Evolutionary conservation across 768 basidiomycete species (phyloP).

Genomic region (Rhizopogon sp.): DNA sequence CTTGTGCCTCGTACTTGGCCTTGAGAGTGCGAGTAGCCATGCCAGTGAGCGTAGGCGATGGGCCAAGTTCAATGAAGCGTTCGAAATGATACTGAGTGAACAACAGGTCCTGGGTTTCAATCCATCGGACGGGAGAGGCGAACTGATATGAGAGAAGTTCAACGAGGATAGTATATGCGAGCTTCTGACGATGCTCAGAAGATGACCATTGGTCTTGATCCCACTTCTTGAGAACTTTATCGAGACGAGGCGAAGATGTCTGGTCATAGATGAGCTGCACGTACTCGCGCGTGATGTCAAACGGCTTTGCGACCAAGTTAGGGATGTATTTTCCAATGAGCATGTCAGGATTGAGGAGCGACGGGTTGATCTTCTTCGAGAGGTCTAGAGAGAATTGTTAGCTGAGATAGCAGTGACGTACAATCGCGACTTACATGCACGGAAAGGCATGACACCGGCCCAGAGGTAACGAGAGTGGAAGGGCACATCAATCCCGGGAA

Average conservation of each 20-base stretch:
- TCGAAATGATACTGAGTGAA: slow-evolving; percentile 87
- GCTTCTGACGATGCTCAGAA: slow-evolving; percentile 78
- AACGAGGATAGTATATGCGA: slow-evolving; percentile 94
- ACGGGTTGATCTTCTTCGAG: slow-evolving; percentile 95
- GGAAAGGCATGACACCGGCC: slow-evolving; percentile 98
- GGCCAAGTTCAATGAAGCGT: slow-evolving; percentile 92
- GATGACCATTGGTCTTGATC: slow-evolving; percentile 86
- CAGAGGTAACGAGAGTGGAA: slow-evolving; percentile 99
- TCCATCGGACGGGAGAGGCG: slow-evolving; percentile 98
- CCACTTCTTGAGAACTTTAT: slow-evolving; percentile 93
- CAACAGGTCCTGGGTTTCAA: slow-evolving; percentile 95
- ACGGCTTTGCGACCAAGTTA: slow-evolving; percentile 89
- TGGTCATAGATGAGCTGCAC: slow-evolving; percentile 95
- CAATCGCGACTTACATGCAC: slow-evolving; percentile 65
- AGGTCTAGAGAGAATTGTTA: slow-evolving; percentile 50
- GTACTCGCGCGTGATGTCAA: slow-evolving; percentile 79
- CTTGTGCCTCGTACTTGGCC: slow-evolving; percentile 88
- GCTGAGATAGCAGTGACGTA: background rate
- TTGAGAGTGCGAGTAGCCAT: slow-evolving; percentile 90
- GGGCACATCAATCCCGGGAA: slow-evolving; percentile 97
- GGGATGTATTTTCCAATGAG: slow-evolving; percentile 95
- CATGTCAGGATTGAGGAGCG: slow-evolving; percentile 90
- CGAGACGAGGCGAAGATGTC: slow-evolving; percentile 91
- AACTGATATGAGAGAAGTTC: slow-evolving; percentile 98
- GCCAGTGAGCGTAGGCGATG: slow-evolving; percentile 92